phyloP scores from a whole-genome alignment of 2,329 filamentous ascomycete genomes.

The Lachnellula hyalina region DNA sequence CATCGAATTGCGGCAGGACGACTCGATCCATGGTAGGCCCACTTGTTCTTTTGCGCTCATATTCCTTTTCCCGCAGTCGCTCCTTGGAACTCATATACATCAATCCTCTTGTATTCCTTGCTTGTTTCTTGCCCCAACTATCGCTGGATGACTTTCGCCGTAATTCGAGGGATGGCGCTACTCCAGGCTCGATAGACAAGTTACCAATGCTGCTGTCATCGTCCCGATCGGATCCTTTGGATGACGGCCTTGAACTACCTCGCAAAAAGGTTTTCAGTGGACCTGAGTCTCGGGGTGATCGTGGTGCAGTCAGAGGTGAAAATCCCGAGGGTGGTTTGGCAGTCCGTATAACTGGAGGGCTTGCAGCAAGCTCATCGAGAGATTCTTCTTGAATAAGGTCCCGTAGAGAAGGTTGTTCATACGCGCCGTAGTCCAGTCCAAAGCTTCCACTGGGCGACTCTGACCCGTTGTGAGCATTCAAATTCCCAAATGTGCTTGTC shows the following conservation, averaged over 20 bases:
- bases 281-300: slow-evolving; percentile 39
- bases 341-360: slow-evolving; percentile 71
- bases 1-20: slow-evolving; percentile 24
- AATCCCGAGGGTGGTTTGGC: slow-evolving; percentile 74
- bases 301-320: slow-evolving; percentile 63
- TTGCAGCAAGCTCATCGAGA: slow-evolving; percentile 55
- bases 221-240: slow-evolving; percentile 50
- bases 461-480: slow-evolving; percentile 17
- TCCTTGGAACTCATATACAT: slow-evolving; percentile 74
- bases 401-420: slow-evolving; percentile 46
- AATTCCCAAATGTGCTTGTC: slow-evolving; percentile 18
- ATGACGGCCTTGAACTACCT: slow-evolving; percentile 50
- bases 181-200: slow-evolving; percentile 54
- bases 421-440: slow-evolving; percentile 69
- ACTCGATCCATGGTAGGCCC: slow-evolving; percentile 29
- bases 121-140: slow-evolving; percentile 56
- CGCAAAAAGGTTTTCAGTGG: slow-evolving; percentile 58
- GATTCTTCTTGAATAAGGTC: slow-evolving; percentile 45
- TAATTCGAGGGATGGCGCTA: slow-evolving; percentile 44
- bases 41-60: slow-evolving; percentile 53
- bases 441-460: slow-evolving; percentile 42
- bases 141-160: slow-evolving; percentile 51
- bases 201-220: slow-evolving; percentile 60
- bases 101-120: slow-evolving; percentile 50
- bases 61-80: slow-evolving; percentile 56